phyloP scores from a whole-genome alignment of 768 basidiomycete species.

The Amanita pallidorosea region DNA sequence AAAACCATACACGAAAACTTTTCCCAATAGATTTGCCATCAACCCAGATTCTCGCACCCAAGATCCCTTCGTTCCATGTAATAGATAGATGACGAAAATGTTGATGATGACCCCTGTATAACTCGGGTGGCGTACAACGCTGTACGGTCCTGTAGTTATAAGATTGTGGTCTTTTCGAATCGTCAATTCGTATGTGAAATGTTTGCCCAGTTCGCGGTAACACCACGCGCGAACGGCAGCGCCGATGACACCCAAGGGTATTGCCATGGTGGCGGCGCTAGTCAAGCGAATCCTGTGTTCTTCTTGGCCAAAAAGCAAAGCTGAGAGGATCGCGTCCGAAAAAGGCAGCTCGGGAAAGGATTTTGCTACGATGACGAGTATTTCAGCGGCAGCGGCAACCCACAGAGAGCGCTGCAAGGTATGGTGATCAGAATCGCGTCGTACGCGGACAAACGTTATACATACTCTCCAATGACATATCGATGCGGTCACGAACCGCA shows the following conservation, averaged over 20 bases:
- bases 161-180: slow-evolving; percentile 19
- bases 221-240: slow-evolving; percentile 5
- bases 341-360: slow-evolving; percentile 5
- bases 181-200: slow-evolving; percentile 20
- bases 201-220: slow-evolving; percentile 6
- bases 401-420: slow-evolving; percentile 12
- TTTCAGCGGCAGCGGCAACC: slow-evolving; percentile 11
- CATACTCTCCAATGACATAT: background rate
- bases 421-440: background rate
- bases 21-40: slow-evolving; percentile 14
- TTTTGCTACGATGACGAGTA: slow-evolving; percentile 10
- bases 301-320: slow-evolving; percentile 1
- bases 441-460: background rate
- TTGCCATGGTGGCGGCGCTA: slow-evolving; percentile 5
- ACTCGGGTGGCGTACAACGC: slow-evolving; percentile 19
- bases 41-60: slow-evolving; percentile 24
- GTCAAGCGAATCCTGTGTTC: slow-evolving; percentile 5
- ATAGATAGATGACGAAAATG: slow-evolving; percentile 16
- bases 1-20: slow-evolving; percentile 15
- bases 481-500: background rate
- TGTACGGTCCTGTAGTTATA: slow-evolving; percentile 16
- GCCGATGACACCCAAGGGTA: slow-evolving; percentile 5
- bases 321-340: background rate
- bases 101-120: slow-evolving; percentile 20
- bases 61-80: slow-evolving; percentile 16